These are phyloP conservation scores for Hymenoscyphus infarciens DNA, from an alignment of 2,329 filamentous ascomycete genomes.

Conservation along the genomic window DNA sequence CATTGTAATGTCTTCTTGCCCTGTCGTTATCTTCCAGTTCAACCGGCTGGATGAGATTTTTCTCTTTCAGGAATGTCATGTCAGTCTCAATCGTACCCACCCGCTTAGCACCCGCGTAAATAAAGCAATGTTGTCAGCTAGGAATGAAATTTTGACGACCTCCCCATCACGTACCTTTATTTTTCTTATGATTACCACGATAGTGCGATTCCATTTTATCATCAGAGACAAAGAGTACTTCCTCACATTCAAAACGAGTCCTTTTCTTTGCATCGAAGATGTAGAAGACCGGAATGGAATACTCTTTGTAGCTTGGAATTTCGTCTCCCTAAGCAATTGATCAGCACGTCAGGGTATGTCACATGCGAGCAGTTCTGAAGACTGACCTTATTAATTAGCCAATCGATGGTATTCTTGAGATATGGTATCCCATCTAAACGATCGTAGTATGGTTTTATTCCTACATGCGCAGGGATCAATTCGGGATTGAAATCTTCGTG, in stretches of 20 bases:
- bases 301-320: slow-evolving; percentile 7
- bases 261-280: slow-evolving; percentile 8
- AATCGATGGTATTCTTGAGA: slow-evolving; percentile 16
- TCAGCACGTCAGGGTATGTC: not conserved
- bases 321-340: slow-evolving; percentile 6
- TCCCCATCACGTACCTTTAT: slow-evolving; percentile 16
- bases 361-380: not conserved
- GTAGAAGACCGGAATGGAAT: slow-evolving; percentile 9
- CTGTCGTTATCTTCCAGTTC: slow-evolving; percentile 4
- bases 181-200: slow-evolving; percentile 13
- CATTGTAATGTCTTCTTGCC: slow-evolving; percentile 11
- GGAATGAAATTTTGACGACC: not conserved
- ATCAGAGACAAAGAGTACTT: slow-evolving; percentile 19
- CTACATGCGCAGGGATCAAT: slow-evolving; percentile 3
- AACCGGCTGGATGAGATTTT: slow-evolving; percentile 6
- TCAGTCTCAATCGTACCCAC: slow-evolving; percentile 19
- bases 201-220: slow-evolving; percentile 18
- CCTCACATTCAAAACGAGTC: slow-evolving; percentile 13
- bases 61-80: slow-evolving; percentile 17
- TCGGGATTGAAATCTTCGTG: slow-evolving; percentile 11
- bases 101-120: slow-evolving; percentile 6
- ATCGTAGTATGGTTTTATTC: not conserved
- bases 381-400: slow-evolving; percentile 17
- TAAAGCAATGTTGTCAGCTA: not conserved
- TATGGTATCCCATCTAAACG: slow-evolving; percentile 17